Evolutionary conservation across 192 early-diverging fungal genomes (phyloP), one percentile per base, ranked within the genome.

Genomic region (Backusella psychrophila): DNA sequence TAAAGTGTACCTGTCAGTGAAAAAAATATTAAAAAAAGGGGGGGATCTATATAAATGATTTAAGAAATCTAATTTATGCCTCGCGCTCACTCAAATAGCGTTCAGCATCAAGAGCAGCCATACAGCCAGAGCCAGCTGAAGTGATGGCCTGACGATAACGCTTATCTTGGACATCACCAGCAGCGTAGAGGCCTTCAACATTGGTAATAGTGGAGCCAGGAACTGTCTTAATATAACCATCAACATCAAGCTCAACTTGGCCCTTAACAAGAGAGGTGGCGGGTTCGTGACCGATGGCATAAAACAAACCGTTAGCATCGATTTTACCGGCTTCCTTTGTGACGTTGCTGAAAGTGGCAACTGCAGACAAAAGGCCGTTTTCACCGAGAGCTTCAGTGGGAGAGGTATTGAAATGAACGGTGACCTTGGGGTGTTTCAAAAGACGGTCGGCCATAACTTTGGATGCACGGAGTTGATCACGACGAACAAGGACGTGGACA

Each of bases 91-190:
- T 94, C 75, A 99, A 87, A 89, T 91, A 99, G 83, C 97, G 89
- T 86, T 99, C 98, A 83, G 93, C 93, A 83, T 99, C 98, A 29
- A 99, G 84, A 9, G 96, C 97, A 33, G 98, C 95, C 95, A 97
- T 97, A 87, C 98, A 99, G 66, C 98, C 98, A 39, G 93, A 92
- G 42, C 98, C 96, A 44, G 97, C 97, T 69, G 94, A 95, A 35
- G 98, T 99, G 74, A 99, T 90, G 19, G 98, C 98, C 84, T 99
- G 97, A 78, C 97, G 94, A 86, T 99, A 99, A 29, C 82, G 91
- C 83, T 92, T 93, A 83, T 99, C 98, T 80, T 98, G 94, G 71
- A 99, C 97, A 89, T 99, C 98, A 78, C 98, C 98, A 35, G 93
- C 94, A 66, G 98, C 98, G 90, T 97, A 99, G 49, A 99, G 93